Evolutionary conservation across 352 stramenopile genomes (phyloP), one percentile per base, ranked within the genome.

Genomic region (Pythium vanterpoolii): DNA sequence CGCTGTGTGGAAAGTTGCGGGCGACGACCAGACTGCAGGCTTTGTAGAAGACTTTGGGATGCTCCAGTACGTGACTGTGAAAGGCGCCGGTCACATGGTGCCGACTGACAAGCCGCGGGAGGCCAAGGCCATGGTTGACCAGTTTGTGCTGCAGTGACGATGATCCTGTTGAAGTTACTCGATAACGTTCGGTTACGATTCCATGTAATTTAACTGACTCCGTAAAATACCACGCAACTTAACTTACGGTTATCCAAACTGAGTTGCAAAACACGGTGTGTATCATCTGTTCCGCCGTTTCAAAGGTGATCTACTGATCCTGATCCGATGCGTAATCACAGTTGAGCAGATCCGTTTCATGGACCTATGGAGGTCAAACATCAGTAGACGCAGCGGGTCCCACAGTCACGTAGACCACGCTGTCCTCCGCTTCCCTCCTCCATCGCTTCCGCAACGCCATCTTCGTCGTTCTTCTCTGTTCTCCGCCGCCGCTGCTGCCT

Each of bases 11-110:
- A 58, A 33, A 26, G 49, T 62, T 10, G 40, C 43, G 8, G 52
- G 46, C 21, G 24, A 40, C 7, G 44, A 55, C 16, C 82, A 92
- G 57, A 69, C 79, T 44, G 83, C 63, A 30, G 83, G 83, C n/a
- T 77, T 86, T 54, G 55, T 86, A 4, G 71, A 82, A 5, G 71
- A 77, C 28, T 92, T 87, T 54, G 57, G 80, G 14, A 59, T 58
- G 24, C 26, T 92, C 4, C 65, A 60, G 5, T 95, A 87, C 67
- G 43, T 90, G 21, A 96, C 83, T 11, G 83, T 94, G 62, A 71
- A 77, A 18, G 84, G 79, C 30, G 71, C 77, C 1, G 86, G 86
- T 36, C 82, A 89, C 64, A 78, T 92, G 69, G 82, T 89, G 18
- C 83, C 81, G 3, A 73, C 66, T 28, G 76, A 81, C 60, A 88